phyloP scores from a whole-genome alignment of 768 basidiomycete species.

The Tephrocybe sp. region DNA sequence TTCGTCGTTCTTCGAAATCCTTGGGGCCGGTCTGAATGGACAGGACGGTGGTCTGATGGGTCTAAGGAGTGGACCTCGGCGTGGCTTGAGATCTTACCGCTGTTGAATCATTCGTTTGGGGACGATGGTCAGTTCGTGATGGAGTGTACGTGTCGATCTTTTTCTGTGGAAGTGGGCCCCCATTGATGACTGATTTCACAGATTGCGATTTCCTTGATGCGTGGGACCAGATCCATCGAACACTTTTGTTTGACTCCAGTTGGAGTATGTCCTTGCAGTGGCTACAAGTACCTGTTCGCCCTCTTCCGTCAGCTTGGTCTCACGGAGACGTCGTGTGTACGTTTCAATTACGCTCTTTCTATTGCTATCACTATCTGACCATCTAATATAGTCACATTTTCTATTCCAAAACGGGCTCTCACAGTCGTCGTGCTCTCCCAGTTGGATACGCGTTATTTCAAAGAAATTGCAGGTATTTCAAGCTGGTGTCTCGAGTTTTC shows the following conservation, averaged over 20 bases:
- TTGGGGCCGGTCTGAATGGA: slow-evolving; percentile 41
- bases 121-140: slow-evolving; percentile 43
- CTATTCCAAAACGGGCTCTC: slow-evolving; percentile 34
- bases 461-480: slow-evolving; percentile 40
- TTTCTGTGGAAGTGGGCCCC: not conserved
- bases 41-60: slow-evolving; percentile 40
- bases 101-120: slow-evolving; percentile 35
- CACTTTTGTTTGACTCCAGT: slow-evolving; percentile 43
- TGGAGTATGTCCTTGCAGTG: slow-evolving; percentile 54
- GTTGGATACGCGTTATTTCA: slow-evolving; percentile 47
- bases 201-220: slow-evolving; percentile 44
- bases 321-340: slow-evolving; percentile 54
- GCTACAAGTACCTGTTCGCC: slow-evolving; percentile 40
- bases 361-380: not conserved
- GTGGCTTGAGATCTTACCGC: slow-evolving; percentile 34
- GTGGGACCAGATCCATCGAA: slow-evolving; percentile 48
- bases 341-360: slow-evolving; percentile 21
- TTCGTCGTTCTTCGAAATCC: slow-evolving; percentile 45
- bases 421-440: slow-evolving; percentile 54
- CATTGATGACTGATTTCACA: slow-evolving; percentile 15
- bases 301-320: slow-evolving; percentile 46
- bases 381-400: slow-evolving; percentile 38
- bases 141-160: slow-evolving; percentile 28
- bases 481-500: slow-evolving; percentile 49
- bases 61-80: slow-evolving; percentile 39